Conservation (phyloP, 495 filamentous ascomycete species). For the Xylaria scruposa region DNA sequence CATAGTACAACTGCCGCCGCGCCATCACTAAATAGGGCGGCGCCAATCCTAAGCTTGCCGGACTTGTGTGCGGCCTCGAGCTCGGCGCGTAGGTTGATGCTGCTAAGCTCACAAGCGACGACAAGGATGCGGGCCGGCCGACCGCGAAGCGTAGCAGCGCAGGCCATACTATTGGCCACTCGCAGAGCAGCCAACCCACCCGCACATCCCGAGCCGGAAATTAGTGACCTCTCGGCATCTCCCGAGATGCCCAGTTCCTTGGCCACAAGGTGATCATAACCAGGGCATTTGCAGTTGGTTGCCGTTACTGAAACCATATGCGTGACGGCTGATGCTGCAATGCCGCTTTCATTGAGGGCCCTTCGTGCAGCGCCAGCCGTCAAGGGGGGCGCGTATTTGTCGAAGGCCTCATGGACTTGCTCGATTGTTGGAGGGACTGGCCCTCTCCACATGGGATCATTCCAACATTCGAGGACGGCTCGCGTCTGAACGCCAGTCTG, state of each 20-base stretch:
- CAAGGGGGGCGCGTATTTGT: slow-evolving; percentile 29
- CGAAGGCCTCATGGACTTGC: slow-evolving; percentile 22
- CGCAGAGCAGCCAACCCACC: slow-evolving; percentile 56
- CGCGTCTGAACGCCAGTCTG: slow-evolving; percentile 18
- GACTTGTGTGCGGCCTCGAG: slow-evolving; percentile 43
- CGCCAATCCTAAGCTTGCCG: slow-evolving; percentile 44
- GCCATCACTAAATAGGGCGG: slow-evolving; percentile 53
- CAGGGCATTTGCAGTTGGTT: slow-evolving; percentile 52
- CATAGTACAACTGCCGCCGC: slow-evolving; percentile 55
- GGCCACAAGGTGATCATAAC: slow-evolving; percentile 52
- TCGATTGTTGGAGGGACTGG: slow-evolving; percentile 24
- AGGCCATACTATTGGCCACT: slow-evolving; percentile 48
- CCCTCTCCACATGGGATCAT: slow-evolving; percentile 20
- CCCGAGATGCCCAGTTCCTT: slow-evolving; percentile 43
- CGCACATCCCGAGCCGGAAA: slow-evolving; percentile 55
- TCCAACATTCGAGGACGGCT: slow-evolving; percentile 24
- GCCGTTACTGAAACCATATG: slow-evolving; percentile 55
- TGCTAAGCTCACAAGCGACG: slow-evolving; percentile 55
- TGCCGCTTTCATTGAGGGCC: slow-evolving; percentile 46
- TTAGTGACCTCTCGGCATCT: slow-evolving; percentile 46
- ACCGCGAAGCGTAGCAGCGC: slow-evolving; percentile 42
- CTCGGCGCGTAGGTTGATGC: slow-evolving; percentile 45
- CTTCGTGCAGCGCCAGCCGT: slow-evolving; percentile 48
- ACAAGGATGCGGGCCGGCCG: slow-evolving; percentile 44
- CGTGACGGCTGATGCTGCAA: slow-evolving; percentile 43